Base-by-base conservation (phyloP, 2,329 filamentous ascomycete genomes). In the Gaeumannomyces sp. region DNA sequence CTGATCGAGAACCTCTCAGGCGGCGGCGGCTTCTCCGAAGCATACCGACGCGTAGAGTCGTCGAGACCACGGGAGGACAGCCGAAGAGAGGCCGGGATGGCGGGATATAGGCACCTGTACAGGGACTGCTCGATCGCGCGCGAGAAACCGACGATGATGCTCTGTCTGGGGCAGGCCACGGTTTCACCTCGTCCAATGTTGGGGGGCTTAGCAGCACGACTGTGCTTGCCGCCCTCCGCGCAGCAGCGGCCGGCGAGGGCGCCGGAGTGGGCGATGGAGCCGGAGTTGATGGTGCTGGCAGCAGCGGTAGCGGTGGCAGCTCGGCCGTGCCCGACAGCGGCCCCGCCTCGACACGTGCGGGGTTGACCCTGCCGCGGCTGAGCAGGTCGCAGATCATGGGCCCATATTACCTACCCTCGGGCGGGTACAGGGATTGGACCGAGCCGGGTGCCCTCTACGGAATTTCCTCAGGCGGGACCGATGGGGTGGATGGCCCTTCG, bases 301-400 rank as follows among this genome's bases (percentile, higher is more conserved):
- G 71, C 31, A 79, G 75, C 38, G 72, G 77, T 68, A 72, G 74
- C 25, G 77, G 81, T 61, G 82, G 87, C 45, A 83, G 82, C n/a
- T 88, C 85, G 85, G 76, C 85, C 27, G 78, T 88, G 45, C 63
- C 78, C 57, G 73, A 80, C 65, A 81, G 84, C 68, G 76, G 79
- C 3, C 72, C 80, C 0, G 80, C 83, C 1, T 87, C 87, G 6
- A 53, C 45, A 53, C 45, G 45, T 53, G 45, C 45, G 6, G 45
- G 45, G 2, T 4, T n/a, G 19, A 8, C 45, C 22, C 45, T 53
- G 22, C 45, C 45, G 45, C 45, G 45, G 22, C 6, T 53, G 19
- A 53, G 45, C 45, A 53, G 45, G 45, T 10, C 45, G 6, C 45
- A n/a, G 45, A 53, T 53, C 22, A n/a, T 53, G 19, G 22, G 19